A percentile compares a stretch with the other conserved stretches of the same genome.
Evolutionary conservation across 495 filamentous ascomycete species (phyloP).

Genomic region (Penicilliopsis zonata): DNA sequence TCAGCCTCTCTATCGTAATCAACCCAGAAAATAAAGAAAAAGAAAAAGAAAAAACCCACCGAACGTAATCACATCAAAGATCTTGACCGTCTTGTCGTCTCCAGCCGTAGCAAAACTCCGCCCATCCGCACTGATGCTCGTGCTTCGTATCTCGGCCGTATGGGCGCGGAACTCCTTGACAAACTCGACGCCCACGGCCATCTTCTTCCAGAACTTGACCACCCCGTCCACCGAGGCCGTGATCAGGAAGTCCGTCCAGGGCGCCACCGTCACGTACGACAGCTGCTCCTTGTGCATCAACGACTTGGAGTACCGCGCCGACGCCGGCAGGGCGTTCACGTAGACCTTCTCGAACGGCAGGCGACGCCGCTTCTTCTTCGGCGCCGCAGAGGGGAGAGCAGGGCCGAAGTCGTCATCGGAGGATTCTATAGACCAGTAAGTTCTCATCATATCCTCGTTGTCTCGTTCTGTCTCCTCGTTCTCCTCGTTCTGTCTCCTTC

Average conservation of each 20-base stretch:
- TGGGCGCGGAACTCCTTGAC: slow-evolving; percentile 96
- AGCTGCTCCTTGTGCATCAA: slow-evolving; percentile 98
- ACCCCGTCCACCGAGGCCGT: slow-evolving; percentile 86
- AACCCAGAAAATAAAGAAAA: too few species aligned
- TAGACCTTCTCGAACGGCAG: slow-evolving; percentile 93
- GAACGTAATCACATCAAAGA: slow-evolving; percentile 94
- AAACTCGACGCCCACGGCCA: slow-evolving; percentile 81
- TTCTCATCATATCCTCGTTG: too few species aligned
- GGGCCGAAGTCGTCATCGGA: slow-evolving; percentile 94
- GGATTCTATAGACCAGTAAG: too few species aligned
- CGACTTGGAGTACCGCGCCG: slow-evolving; percentile 81
- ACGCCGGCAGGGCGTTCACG: slow-evolving; percentile 74
- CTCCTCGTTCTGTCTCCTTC: too few species aligned
- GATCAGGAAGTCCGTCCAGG: slow-evolving; percentile 84
- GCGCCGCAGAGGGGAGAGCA: slow-evolving; percentile 63
- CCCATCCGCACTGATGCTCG: slow-evolving; percentile 78
- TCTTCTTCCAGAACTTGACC: slow-evolving; percentile 99
- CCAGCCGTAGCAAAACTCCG: slow-evolving; percentile 89
- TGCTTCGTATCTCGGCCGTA: slow-evolving; percentile 68
- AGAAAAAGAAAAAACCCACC: slow-evolving; percentile 37
- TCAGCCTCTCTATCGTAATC: too few species aligned
- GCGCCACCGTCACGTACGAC: slow-evolving; percentile 74
- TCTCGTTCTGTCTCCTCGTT: too few species aligned
- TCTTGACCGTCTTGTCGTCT: slow-evolving; percentile 76
- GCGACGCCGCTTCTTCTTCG: slow-evolving; percentile 82